Evolutionary conservation across 768 basidiomycete species (phyloP).

Genomic region (Sistotremastrum suecicum): DNA sequence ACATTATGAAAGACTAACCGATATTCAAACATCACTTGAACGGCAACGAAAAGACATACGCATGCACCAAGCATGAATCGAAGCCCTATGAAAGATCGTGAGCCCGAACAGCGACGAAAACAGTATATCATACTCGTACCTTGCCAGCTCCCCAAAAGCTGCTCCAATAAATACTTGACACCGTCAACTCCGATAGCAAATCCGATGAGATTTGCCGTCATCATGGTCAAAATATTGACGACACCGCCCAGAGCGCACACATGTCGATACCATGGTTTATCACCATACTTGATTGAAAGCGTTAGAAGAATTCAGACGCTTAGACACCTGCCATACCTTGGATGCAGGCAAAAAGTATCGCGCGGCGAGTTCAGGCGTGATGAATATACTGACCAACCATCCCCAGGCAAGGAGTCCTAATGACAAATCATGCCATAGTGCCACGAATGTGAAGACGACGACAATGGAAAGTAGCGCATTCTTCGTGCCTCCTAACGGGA

Average conservation of each 20-base stretch:
- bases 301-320: slow-evolving; percentile 2
- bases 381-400: slow-evolving; percentile 86
- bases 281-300: slow-evolving; percentile 40
- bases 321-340: slow-evolving; percentile 34
- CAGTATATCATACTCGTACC: slow-evolving; percentile 29
- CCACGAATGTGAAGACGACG: slow-evolving; percentile 90
- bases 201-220: slow-evolving; percentile 85
- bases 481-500: slow-evolving; percentile 72
- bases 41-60: slow-evolving; percentile 60
- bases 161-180: slow-evolving; percentile 42
- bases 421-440: slow-evolving; percentile 92
- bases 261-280: slow-evolving; percentile 70
- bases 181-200: slow-evolving; percentile 88
- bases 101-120: not conserved
- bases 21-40: slow-evolving; percentile 95
- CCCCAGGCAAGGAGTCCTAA: slow-evolving; percentile 88
- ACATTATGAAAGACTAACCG: slow-evolving; percentile 32
- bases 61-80: slow-evolving; percentile 48
- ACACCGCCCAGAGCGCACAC: slow-evolving; percentile 72
- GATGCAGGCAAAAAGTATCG: slow-evolving; percentile 42
- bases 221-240: slow-evolving; percentile 77
- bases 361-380: slow-evolving; percentile 71
- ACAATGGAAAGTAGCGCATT: slow-evolving; percentile 47
- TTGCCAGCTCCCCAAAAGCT: slow-evolving; percentile 49
- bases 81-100: slow-evolving; percentile 30